Percentiles rank a stretch among this genome's conserved stretches.
These are phyloP conservation scores for Colletotrichum sp. DNA, from an alignment of 2,329 filamentous ascomycete genomes.

Conservation along the genomic window DNA sequence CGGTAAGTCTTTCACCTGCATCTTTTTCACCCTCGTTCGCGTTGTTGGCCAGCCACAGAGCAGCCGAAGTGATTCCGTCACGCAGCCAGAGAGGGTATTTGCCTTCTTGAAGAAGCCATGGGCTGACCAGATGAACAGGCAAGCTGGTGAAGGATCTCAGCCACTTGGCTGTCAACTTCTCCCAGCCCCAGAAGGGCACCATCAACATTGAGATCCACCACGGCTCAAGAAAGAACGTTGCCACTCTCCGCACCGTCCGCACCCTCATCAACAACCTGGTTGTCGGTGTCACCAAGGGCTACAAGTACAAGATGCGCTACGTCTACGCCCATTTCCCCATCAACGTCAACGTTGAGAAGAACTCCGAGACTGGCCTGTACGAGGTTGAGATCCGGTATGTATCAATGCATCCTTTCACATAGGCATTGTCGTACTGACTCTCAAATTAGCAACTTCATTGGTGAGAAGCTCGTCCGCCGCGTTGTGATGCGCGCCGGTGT, in stretches of 20 bases:
- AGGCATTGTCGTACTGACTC: not conserved
- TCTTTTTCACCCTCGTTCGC: not conserved
- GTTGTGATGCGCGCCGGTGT: slow-evolving; percentile 91
- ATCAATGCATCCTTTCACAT: not conserved
- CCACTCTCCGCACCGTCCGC: slow-evolving; percentile 96
- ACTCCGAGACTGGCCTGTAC: slow-evolving; percentile 82
- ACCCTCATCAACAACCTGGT: slow-evolving; percentile 99
- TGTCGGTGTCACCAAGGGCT: slow-evolving; percentile 97
- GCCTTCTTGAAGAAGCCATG: slow-evolving; percentile 15
- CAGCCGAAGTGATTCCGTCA: not conserved
- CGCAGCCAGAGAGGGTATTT: slow-evolving; percentile 2
- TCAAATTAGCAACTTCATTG: slow-evolving; percentile 85
- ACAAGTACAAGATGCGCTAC: slow-evolving; percentile 99
- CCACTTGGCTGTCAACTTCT: slow-evolving; percentile 97
- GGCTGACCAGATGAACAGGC: slow-evolving; percentile 54
- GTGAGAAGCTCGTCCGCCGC: slow-evolving; percentile 98
- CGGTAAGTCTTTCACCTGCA: slow-evolving; percentile 59
- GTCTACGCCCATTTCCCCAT: slow-evolving; percentile 99
- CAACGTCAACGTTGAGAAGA: slow-evolving; percentile 99
- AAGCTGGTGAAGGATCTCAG: slow-evolving; percentile 97
- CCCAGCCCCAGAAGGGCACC: slow-evolving; percentile 80
- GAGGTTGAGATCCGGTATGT: slow-evolving; percentile 97
- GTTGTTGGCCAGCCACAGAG: not conserved
- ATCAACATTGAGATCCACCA: slow-evolving; percentile 99
- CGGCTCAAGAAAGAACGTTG: slow-evolving; percentile 96